Evolutionary conservation across 75 land plant species (phyloP).

Genomic region (Cunninghamia lanceolata): DNA sequence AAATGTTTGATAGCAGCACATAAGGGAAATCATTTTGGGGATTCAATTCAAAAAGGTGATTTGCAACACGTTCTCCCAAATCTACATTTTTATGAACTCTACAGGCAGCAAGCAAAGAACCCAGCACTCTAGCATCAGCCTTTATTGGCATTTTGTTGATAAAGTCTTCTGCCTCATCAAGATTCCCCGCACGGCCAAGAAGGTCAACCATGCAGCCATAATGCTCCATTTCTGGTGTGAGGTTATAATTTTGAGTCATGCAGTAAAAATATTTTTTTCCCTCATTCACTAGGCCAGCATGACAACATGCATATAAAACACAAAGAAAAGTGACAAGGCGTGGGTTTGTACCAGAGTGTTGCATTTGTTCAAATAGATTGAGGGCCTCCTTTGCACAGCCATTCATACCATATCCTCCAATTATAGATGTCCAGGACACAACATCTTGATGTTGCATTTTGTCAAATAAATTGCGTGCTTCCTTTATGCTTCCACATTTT

Average conservation of each 20-base stretch:
- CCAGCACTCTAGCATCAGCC: constrained; percentile 59
- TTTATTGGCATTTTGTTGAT: constrained; percentile 59
- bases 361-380: constrained; percentile 15
- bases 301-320: constrained; percentile 63
- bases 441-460: constrained; percentile 8
- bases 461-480: constrained; percentile 16
- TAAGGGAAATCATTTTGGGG: constrained; percentile 52
- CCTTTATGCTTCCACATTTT: constrained; percentile 4
- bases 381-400: not conserved
- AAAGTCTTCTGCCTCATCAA: constrained; percentile 42
- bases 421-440: constrained; percentile 22
- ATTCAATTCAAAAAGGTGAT: constrained; percentile 34
- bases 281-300: constrained; percentile 42
- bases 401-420: constrained; percentile 19
- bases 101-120: constrained; percentile 65
- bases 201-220: constrained; percentile 73
- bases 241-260: constrained; percentile 34
- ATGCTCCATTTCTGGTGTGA: constrained; percentile 62
- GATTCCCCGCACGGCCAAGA: constrained; percentile 44
- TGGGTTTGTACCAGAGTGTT: constrained; percentile 9
- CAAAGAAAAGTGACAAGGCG: constrained; percentile 15
- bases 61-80: constrained; percentile 55
- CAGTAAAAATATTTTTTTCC: constrained; percentile 33
- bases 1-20: constrained; percentile 54
- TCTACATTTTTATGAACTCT: constrained; percentile 53